phyloP scores from a whole-genome alignment of 768 basidiomycete species.

The Kwoniella sp. region DNA sequence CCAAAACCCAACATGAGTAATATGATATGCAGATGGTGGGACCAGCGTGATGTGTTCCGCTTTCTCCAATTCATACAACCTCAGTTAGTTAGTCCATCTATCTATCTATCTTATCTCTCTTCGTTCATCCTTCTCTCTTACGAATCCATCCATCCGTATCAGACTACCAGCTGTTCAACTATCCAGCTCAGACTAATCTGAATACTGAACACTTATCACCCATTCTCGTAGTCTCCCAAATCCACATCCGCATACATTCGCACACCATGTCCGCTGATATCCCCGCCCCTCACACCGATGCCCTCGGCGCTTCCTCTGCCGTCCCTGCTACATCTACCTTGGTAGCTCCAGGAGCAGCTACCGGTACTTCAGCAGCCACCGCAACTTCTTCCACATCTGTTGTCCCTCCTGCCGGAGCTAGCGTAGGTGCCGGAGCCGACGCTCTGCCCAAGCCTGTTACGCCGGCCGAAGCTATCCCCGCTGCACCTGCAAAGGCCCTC shows the following conservation, averaged over 20 bases:
- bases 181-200: no score
- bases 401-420: constrained; percentile 1
- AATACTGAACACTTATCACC: no score
- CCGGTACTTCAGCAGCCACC: background rate
- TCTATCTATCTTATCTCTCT: no score
- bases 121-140: no score
- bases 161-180: no score
- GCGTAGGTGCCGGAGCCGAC: background rate
- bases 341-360: background rate
- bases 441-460: constrained; percentile 27
- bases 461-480: constrained; percentile 31
- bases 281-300: constrained; percentile 10
- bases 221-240: no score
- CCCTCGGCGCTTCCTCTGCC: constrained; percentile 3
- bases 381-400: background rate
- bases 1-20: no score
- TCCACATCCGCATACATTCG: background rate
- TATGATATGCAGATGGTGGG: no score
- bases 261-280: constrained; percentile 8
- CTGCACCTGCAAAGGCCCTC: constrained; percentile 30
- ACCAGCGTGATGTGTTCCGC: no score
- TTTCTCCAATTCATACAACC: no score
- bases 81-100: no score
- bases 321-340: background rate
- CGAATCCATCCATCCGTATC: no score